Conservation (phyloP, 257 asterid genomes). For the Thymus mandschuricus region DNA sequence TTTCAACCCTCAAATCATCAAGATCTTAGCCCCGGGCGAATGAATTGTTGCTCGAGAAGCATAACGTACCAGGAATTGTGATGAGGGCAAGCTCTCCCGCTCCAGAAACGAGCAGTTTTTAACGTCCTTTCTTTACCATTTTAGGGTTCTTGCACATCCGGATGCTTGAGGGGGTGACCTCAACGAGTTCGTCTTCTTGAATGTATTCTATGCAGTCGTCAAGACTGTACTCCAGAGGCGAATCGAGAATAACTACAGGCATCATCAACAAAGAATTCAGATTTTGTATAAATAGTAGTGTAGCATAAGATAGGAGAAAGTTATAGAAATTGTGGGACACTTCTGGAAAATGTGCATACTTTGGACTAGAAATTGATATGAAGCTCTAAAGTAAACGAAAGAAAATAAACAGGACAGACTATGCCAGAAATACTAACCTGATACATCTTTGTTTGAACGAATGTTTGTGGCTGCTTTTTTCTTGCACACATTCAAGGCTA, state of each 20-base stretch:
- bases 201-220: constrained; percentile 99
- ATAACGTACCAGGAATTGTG: constrained; percentile 3
- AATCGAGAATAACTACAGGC: constrained; percentile 79
- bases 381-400: not conserved
- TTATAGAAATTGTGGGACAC: not conserved
- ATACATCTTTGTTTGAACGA: constrained; percentile 86
- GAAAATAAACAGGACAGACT: not conserved
- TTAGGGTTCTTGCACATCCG: constrained; percentile 94
- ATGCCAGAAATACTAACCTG: constrained; percentile 52
- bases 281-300: not conserved
- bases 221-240: constrained; percentile 80
- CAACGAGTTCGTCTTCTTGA: constrained; percentile 99
- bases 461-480: constrained; percentile 95
- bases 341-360: not conserved
- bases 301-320: not conserved
- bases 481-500: constrained; percentile 93
- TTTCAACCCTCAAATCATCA: constrained; percentile 14
- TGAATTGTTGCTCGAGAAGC: constrained; percentile 1
- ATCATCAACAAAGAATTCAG: constrained; percentile 28
- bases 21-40: not conserved
- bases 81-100: not conserved
- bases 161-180: constrained; percentile 86
- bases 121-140: constrained; percentile 53
- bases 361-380: not conserved
- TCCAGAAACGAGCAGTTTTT: constrained; percentile 12